Evolutionary conservation across 1,284 basidiomycete genomes (phyloP), one percentile per base, ranked within the genome.

Genomic region (Xanthoconium separans): DNA sequence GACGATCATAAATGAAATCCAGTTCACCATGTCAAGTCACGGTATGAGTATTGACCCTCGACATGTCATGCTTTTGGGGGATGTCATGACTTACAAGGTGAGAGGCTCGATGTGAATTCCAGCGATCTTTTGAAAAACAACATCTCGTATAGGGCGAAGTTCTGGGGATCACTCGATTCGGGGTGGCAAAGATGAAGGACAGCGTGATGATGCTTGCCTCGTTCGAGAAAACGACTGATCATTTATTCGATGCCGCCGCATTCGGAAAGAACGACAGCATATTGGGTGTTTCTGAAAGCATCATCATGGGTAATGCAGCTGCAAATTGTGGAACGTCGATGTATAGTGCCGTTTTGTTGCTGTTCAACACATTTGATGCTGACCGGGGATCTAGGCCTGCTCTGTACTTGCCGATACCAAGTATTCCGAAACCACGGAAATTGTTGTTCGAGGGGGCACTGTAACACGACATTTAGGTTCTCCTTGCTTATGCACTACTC

Each of bases 161-260:
- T 7, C 77, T 99, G 51, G 97, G 97, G 53, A 99, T 99, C 72
- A 99, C 97, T 10, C 90, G 97, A 22, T 99, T 99, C 74, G 97
- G 97, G 70, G 96, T 99, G n/a, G 94, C 96, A 24, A 99, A 99
- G 76, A 99, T 99, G 94, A 99, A 99, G 76, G 97, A 99, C 75
- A 98, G 94, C 64, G 95, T 98, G 2, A 83, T 99, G 63, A 99
- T 99, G 97, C 79, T 99, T 65, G 97, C 97, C 11, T 97, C 94
- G 31, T 99, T 99, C 72, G 97, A 99, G 74, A 99, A 99, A 78
- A 99, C 97, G 29, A 99, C 97, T 12, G 97, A 99, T 75, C 97
- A 99, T 72, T 75, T 99, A 58, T 99, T 99, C 73, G 95, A 99
- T 66, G 97, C 97, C 1, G 92, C 97, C 5, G 89, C 97, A 10